Evolutionary conservation across 768 basidiomycete genomes (phyloP).

Genomic region (Antrodiella citrinella): DNA sequence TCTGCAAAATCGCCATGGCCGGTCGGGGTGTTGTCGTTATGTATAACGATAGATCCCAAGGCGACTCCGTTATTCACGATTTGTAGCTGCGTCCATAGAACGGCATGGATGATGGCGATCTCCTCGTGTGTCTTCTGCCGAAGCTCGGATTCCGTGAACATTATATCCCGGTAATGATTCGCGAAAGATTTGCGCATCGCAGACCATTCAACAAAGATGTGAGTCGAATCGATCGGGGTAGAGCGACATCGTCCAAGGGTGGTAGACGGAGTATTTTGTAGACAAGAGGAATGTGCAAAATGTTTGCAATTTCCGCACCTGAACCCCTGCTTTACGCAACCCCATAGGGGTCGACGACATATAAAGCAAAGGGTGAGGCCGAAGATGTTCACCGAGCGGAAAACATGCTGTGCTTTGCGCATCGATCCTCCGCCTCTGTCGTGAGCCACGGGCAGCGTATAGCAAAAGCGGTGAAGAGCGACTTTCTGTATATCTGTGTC

Average conservation of each 20-base stretch:
- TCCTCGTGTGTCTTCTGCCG: conserved; percentile 56
- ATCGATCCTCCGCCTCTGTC: conserved; percentile 13
- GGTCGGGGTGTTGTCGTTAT: conserved; percentile 16
- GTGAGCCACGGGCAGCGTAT: conserved; percentile 29
- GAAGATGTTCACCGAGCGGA: conserved; percentile 59
- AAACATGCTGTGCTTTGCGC: conserved; percentile 36
- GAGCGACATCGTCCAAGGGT: conserved; percentile 33
- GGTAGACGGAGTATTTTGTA: conserved; percentile 16
- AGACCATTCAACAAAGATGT: conserved; percentile 44
- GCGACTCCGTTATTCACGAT: conserved; percentile 60
- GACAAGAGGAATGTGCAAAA: conserved; percentile 53
- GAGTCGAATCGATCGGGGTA: conserved; percentile 30
- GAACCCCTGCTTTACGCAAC: conserved; percentile 50
- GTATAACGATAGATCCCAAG: conserved; percentile 55
- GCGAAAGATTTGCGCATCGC: conserved; percentile 51
- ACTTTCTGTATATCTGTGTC: conserved; percentile 45
- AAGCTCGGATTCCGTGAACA: conserved; percentile 39
- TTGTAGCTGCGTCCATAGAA: conserved; percentile 62
- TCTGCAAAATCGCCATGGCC: conserved; percentile 27
- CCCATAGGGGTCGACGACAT: conserved; percentile 72
- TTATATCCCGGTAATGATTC: conserved; percentile 38
- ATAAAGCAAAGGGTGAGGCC: conserved; percentile 62
- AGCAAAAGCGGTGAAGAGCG: conserved; percentile 57
- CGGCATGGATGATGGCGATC: conserved; percentile 47
- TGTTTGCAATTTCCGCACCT: conserved; percentile 55